A percentile compares a stretch with the other conserved stretches of the same genome.
These are phyloP conservation scores for Cryphonectria japonica DNA, from an alignment of 2,329 filamentous ascomycete genomes.

Conservation along the genomic window DNA sequence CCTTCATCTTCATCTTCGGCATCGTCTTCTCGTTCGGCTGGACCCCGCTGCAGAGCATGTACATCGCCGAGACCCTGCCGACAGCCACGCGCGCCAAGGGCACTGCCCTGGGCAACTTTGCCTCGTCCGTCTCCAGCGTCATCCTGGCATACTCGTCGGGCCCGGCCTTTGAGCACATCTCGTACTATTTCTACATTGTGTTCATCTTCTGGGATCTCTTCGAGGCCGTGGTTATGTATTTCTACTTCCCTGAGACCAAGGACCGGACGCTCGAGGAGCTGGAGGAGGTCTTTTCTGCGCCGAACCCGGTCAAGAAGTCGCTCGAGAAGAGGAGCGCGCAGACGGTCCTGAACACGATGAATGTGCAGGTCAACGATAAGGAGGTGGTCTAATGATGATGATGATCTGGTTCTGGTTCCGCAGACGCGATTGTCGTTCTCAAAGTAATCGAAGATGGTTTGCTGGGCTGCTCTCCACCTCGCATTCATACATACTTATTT, in stretches of 20 bases:
- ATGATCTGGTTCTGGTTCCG: no score
- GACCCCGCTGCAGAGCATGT: constrained; percentile 55
- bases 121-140: constrained; percentile 42
- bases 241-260: constrained; percentile 55
- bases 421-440: background rate
- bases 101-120: constrained; percentile 48
- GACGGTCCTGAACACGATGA: constrained; percentile 48
- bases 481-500: no score
- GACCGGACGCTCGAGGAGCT: constrained; percentile 58
- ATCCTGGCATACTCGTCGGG: constrained; percentile 50
- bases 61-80: constrained; percentile 52
- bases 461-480: no score
- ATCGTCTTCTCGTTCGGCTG: constrained; percentile 56
- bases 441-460: no score
- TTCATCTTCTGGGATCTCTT: constrained; percentile 51
- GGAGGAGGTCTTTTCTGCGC: constrained; percentile 54
- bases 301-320: constrained; percentile 50
- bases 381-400: constrained; percentile 3
- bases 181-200: constrained; percentile 50
- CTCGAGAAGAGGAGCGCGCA: constrained; percentile 46
- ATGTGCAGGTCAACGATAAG: constrained; percentile 38
- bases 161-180: constrained; percentile 47
- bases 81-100: constrained; percentile 51
- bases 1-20: constrained; percentile 58
- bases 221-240: constrained; percentile 50